phyloP scores from a whole-genome alignment of 2,329 filamentous ascomycete genomes.

The Plenodomus lindquistii region DNA sequence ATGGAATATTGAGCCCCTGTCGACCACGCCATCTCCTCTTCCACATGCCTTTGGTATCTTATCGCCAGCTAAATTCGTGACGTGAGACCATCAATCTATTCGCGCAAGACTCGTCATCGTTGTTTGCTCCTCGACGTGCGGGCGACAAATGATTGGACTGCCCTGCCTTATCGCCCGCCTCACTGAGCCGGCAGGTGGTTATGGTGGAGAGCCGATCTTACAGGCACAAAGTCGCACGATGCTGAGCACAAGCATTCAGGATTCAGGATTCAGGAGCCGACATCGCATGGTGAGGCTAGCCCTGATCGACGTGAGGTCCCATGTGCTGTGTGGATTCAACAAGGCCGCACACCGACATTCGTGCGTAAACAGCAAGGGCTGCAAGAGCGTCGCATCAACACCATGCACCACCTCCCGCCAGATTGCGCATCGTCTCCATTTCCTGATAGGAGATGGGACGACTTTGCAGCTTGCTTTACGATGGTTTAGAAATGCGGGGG shows the following conservation, averaged over 20 bases:
- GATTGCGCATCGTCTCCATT: not conserved
- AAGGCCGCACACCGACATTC: conserved; percentile 25
- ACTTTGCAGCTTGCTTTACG: conserved; percentile 4
- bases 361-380: not conserved
- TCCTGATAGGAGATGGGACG: conserved; percentile 1
- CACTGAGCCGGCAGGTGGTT: conserved; percentile 5
- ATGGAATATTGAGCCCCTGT: not conserved
- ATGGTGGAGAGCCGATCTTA: conserved; percentile 23
- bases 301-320: not conserved
- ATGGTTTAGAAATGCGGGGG: conserved; percentile 15
- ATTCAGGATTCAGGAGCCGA: conserved; percentile 10
- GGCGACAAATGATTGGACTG: conserved; percentile 2
- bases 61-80: not conserved
- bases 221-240: conserved; percentile 15
- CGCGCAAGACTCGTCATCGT: not conserved
- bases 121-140: conserved; percentile 4
- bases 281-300: conserved; percentile 14
- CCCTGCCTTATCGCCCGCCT: conserved; percentile 13
- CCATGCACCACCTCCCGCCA: not conserved
- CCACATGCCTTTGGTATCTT: no score
- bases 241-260: conserved; percentile 1
- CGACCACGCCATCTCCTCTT: not conserved
- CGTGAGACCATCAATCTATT: not conserved
- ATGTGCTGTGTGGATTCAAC: conserved; percentile 14
- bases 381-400: not conserved